Base-by-base conservation (phyloP, 306 rosid species). In the Fragaria ananassa region DNA sequence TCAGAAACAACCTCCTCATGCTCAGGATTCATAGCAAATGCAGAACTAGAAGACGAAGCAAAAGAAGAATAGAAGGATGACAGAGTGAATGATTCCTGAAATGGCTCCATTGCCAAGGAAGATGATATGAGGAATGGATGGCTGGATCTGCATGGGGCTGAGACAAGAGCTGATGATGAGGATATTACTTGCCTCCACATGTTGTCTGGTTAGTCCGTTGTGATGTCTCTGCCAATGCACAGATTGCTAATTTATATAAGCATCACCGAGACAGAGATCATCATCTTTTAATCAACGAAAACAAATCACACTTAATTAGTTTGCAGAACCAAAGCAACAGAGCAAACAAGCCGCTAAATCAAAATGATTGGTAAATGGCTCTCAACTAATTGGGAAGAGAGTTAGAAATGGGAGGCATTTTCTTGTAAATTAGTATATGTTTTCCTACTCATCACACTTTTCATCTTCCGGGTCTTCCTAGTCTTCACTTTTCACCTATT, bases 181-280 rank as follows among this genome's bases (percentile, higher is more conserved):
- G 35, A 14, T 57, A 56, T 53, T 31, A 72, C 51, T 72, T 25
- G 67, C 67, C 65, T 56, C 76, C 76, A 72, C 76, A 72, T 72
- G 62, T 72, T 72, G 67, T 45, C 3, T 42, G 13, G 31, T 51
- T 9, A 71, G n/a, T 12, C 31, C 1, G 63, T 8, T 51, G 61
- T 29, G 34, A 29, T 29, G 3, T 53, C 18, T 11, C 66, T 72
- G 76, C 25, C 1, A 37, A 72, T 12, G 53, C 67, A 53, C n/a
- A 71, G 63, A 71, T 53, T 71, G 39, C 49, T 14, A 10, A 71
- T 35, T 51, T 37, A 71, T 51, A 53, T 2, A 12, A 47, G 58
- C 39, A 18, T 15, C 23, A 69, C 56, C 8, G 23, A 6, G 39
- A 68, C 53, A 5, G 2, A 41, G 51, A 68, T 31, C 41, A 13